phyloP scores from a whole-genome alignment of 306 rosid species.

The Hippophae tibetana region DNA sequence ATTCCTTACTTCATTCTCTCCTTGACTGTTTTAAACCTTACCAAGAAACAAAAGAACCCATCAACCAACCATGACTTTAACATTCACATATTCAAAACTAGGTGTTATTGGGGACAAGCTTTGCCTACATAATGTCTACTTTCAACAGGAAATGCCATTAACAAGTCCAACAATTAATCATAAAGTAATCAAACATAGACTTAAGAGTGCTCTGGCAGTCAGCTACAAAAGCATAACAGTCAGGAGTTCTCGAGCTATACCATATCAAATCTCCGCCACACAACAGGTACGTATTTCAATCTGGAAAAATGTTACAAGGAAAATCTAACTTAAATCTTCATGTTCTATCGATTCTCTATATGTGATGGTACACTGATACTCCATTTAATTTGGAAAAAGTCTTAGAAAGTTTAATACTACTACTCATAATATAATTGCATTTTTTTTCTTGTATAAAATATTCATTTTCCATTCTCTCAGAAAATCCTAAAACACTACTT shows the following conservation, averaged over 20 bases:
- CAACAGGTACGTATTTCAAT: conserved; percentile 7
- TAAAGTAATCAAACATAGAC: conserved; percentile 10
- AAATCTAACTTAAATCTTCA: background rate
- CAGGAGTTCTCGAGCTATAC: conserved; percentile 15
- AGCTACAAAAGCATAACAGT: background rate
- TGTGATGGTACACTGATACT: too few species aligned
- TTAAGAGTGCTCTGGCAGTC: conserved; percentile 1
- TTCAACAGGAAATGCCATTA: conserved; percentile 12
- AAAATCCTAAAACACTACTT: conserved; percentile 1
- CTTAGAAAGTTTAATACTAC: too few species aligned
- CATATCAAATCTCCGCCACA: conserved; percentile 18
- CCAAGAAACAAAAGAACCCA: background rate
- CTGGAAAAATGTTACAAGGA: background rate
- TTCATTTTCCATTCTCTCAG: background rate
- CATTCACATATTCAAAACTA: conserved; percentile 13
- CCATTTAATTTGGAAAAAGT: too few species aligned
- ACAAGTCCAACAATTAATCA: background rate
- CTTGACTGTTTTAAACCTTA: background rate
- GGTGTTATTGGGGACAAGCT: conserved; percentile 19
- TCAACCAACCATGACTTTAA: conserved; percentile 16
- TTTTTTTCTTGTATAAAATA: background rate
- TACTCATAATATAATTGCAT: too few species aligned
- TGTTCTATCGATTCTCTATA: too few species aligned
- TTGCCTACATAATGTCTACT: conserved; percentile 8
- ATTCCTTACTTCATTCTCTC: too few species aligned